These are phyloP conservation scores for Papilionanthe hybrid DNA, from an alignment of 116 monocot genomes.

Conservation along the genomic window DNA sequence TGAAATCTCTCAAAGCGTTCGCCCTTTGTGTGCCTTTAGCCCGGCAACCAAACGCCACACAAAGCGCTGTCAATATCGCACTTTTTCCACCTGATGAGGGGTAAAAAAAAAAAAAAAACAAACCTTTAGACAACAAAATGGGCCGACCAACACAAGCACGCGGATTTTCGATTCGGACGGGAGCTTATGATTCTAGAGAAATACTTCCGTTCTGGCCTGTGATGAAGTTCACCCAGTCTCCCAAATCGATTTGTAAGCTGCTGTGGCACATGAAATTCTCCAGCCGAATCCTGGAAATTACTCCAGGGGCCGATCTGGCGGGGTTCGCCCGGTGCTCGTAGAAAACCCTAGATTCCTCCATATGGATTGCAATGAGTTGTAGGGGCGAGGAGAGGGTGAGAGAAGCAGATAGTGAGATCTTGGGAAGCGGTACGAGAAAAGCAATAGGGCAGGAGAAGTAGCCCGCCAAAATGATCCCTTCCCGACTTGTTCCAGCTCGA, in stretches of 20 bases:
- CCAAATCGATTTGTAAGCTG: slow-evolving; percentile 74
- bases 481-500: no score
- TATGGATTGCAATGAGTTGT: not conserved
- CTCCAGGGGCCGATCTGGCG: slow-evolving; percentile 39
- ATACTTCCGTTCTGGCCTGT: slow-evolving; percentile 98
- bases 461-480: slow-evolving; percentile 13
- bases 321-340: not conserved
- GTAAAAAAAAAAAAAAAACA: not conserved
- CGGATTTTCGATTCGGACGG: not conserved
- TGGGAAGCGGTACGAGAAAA: not conserved
- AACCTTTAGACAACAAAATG: not conserved
- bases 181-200: not conserved
- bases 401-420: not conserved
- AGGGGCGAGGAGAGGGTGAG: not conserved
- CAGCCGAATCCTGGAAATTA: slow-evolving; percentile 64
- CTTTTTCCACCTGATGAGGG: slow-evolving; percentile 75
- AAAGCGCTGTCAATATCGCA: slow-evolving; percentile 83
- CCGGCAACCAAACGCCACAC: slow-evolving; percentile 87
- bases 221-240: slow-evolving; percentile 89
- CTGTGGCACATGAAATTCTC: slow-evolving; percentile 99
- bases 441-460: not conserved
- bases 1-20: slow-evolving; percentile 80
- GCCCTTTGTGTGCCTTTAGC: slow-evolving; percentile 88
- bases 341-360: slow-evolving; percentile 19
- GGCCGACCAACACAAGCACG: no score